These are phyloP conservation scores for Neofusicoccum sp. DNA, from an alignment of 2,329 filamentous ascomycete species.

Conservation along the genomic window DNA sequence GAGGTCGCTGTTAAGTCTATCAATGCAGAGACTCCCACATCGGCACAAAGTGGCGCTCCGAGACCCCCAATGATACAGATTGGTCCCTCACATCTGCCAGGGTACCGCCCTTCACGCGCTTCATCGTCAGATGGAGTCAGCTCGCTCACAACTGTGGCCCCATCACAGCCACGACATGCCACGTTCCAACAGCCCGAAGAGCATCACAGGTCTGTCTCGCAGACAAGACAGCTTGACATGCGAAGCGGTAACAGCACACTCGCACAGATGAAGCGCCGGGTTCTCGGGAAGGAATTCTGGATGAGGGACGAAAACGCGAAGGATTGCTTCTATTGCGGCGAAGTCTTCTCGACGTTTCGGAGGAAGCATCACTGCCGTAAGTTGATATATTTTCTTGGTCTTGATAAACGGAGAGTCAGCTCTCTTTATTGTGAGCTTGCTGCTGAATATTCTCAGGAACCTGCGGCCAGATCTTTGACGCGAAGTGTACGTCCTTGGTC, in stretches of 20 bases:
- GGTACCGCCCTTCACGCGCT: conserved; percentile 45
- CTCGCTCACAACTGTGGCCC: conserved; percentile 35
- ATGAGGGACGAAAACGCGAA: conserved; percentile 99
- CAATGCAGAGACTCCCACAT: conserved; percentile 4
- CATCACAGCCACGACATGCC: conserved; percentile 29
- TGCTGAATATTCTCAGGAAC: conserved; percentile 37
- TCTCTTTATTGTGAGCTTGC: no score
- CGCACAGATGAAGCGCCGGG: conserved; percentile 73
- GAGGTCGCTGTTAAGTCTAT: neutral
- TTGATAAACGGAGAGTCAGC: no score
- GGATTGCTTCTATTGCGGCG: conserved; percentile 90
- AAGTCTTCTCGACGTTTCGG: conserved; percentile 87
- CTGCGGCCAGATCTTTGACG: conserved; percentile 98
- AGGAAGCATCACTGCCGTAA: conserved; percentile 90
- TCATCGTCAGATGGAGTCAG: conserved; percentile 47
- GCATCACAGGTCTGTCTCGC: conserved; percentile 20
- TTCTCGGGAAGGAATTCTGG: conserved; percentile 95
- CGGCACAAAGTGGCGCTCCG: conserved; percentile 22
- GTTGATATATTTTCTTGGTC: neutral
- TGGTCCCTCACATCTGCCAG: conserved; percentile 49
- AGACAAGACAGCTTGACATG: conserved; percentile 35
- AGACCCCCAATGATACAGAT: conserved; percentile 43
- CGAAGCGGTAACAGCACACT: conserved; percentile 26
- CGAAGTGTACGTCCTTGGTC: conserved; percentile 91
- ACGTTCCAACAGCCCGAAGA: conserved; percentile 29